phyloP scores from a whole-genome alignment of 225 moss, liverwort and hornwort genomes.

The Straminergon stramineum region DNA sequence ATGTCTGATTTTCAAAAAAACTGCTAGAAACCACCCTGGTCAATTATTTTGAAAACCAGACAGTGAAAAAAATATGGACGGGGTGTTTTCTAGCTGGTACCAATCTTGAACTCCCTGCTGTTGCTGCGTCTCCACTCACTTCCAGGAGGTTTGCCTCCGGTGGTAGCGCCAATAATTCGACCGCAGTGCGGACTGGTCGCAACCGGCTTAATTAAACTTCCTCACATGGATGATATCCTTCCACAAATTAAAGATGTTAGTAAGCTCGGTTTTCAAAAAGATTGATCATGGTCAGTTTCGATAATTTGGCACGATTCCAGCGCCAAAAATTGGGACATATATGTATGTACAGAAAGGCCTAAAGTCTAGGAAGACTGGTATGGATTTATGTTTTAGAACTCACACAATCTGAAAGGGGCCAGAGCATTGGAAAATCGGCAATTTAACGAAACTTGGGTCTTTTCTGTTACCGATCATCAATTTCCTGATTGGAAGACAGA shows the following conservation, averaged over 20 bases:
- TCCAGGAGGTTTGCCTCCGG: not conserved
- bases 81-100: not conserved
- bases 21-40: not conserved
- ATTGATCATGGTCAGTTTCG: not conserved
- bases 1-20: not conserved
- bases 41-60: not conserved
- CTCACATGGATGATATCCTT: not conserved
- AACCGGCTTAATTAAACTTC: not conserved
- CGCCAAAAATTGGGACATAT: not conserved
- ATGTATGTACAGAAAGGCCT: not conserved
- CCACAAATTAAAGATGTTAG: not conserved
- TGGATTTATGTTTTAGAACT: not conserved
- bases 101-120: not conserved
- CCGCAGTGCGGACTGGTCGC: no score
- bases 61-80: not conserved
- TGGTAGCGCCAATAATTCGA: no score
- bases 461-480: not conserved
- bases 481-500: not conserved
- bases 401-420: not conserved
- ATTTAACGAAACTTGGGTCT: not conserved
- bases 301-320: not conserved
- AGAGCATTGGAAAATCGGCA: not conserved
- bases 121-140: not conserved
- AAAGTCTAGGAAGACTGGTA: not conserved
- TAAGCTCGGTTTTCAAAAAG: not conserved